Evolutionary conservation across 768 basidiomycete genomes (phyloP).

Genomic region (Psilocybe azurescens): DNA sequence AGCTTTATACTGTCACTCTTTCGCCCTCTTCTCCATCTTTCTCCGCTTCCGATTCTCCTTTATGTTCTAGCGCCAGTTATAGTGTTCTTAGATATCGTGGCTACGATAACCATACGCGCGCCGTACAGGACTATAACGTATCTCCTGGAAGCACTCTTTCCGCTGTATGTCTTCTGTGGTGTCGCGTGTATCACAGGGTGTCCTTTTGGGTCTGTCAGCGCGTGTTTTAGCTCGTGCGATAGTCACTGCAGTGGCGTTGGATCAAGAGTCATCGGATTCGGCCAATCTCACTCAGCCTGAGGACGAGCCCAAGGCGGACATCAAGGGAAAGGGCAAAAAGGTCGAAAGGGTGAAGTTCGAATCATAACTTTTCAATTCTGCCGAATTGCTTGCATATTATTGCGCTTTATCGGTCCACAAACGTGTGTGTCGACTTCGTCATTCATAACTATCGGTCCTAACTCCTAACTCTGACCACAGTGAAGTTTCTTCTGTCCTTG

Average conservation of each 20-base stretch:
- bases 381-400: background rate
- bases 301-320: background rate
- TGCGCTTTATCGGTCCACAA: no score
- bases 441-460: no score
- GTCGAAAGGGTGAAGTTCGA: constrained; percentile 15
- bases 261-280: background rate
- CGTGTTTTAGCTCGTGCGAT: constrained; percentile 22
- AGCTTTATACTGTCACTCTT: constrained; percentile 23
- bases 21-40: constrained; percentile 22
- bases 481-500: no score
- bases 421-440: no score
- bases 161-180: constrained; percentile 60
- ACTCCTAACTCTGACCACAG: no score
- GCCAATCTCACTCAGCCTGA: constrained; percentile 4
- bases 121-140: constrained; percentile 47
- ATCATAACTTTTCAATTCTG: constrained; percentile 1
- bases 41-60: constrained; percentile 34
- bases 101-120: constrained; percentile 46
- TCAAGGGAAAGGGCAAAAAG: constrained; percentile 11
- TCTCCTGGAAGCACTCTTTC: constrained; percentile 51
- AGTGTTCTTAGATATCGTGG: constrained; percentile 43
- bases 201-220: constrained; percentile 46
- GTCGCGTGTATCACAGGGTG: constrained; percentile 62
- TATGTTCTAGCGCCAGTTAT: constrained; percentile 56
- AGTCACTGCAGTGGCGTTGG: constrained; percentile 8